Base-by-base conservation (phyloP, 2,329 filamentous ascomycete genomes). In the Claviceps capensis region DNA sequence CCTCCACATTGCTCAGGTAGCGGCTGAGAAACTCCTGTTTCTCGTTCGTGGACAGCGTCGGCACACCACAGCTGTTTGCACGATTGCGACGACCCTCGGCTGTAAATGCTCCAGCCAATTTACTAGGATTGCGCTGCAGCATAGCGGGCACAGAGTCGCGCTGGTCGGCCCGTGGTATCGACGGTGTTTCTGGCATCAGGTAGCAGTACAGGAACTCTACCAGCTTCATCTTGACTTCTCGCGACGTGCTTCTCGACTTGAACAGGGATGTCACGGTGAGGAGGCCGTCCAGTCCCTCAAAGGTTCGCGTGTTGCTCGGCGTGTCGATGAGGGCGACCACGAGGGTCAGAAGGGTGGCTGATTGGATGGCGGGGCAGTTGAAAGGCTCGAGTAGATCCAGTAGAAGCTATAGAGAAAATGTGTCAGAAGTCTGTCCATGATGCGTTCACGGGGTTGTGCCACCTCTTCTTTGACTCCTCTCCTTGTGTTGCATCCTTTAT, bases 201-300 rank as follows among this genome's bases (percentile, higher is more conserved):
- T 97, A 98, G 69, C 97, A 97, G 74, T 97, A 97, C 49, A 98
- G 72, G 65, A 97, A 97, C 68, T 97, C 93, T 59, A 96, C 84
- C n/a, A 95, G 81, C 67, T 95, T 93, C 63, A 95, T 79, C 72
- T 95, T 96, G 58, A 97, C 90, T 61, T 91, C 87, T 55, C 88
- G 82, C 23, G 82, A 82, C 3, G 91, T 96, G 58, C 83, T 81
- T 55, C 88, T 83, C 57, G 85, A 86, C 68, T 94, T 95, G 79
- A 97, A 96, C 48, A 97, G 78, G 9, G 86, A 91, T 2, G 91
- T 95, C 46, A 97, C 82, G 1, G 89, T 93, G 42, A 95, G 79
- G 5, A 98, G 79, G 52, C 93, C 93, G 65, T 97, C 91, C 58
- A 95, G 85, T 52, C 79, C 77, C 71, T 98, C 93, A 63, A 98